phyloP scores from a whole-genome alignment of 192 early-diverging fungal species.

The Cetraspora pellucida region DNA sequence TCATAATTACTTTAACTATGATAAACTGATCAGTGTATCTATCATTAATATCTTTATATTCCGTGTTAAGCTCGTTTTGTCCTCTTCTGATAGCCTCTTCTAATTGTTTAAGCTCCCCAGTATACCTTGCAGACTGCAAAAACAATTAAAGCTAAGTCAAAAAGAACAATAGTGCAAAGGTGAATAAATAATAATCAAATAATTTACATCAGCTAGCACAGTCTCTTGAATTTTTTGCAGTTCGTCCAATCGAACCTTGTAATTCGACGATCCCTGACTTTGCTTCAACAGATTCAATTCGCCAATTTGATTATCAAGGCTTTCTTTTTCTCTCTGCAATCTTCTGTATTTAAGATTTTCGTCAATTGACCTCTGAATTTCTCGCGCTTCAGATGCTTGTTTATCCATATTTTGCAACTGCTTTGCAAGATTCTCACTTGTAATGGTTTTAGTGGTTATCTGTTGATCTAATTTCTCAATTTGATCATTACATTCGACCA shows the following conservation, averaged over 20 bases:
- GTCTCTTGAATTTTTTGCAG: conserved; percentile 46
- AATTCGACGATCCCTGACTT: not conserved
- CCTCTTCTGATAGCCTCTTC: conserved; percentile 68
- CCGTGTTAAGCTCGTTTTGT: conserved; percentile 62
- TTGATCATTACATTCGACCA: not conserved
- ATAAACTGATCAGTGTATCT: conserved; percentile 71
- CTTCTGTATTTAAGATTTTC: conserved; percentile 51
- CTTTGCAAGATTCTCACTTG: conserved; percentile 37
- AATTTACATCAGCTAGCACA: not conserved
- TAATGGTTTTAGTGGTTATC: conserved; percentile 14
- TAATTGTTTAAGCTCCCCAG: conserved; percentile 83
- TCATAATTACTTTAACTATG: conserved; percentile 44
- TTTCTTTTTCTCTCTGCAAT: conserved; percentile 36
- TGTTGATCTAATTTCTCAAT: not conserved
- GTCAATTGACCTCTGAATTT: conserved; percentile 46
- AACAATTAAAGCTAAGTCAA: too few species aligned
- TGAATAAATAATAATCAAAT: too few species aligned
- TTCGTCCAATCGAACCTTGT: conserved; percentile 36
- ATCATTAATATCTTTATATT: conserved; percentile 79
- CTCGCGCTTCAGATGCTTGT: conserved; percentile 39
- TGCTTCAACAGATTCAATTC: not conserved
- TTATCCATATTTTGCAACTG: conserved; percentile 43
- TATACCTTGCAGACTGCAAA: conserved; percentile 44
- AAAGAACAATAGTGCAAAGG: too few species aligned
- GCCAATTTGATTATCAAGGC: conserved; percentile 45